Conservation (phyloP, 257 asterid species). For the Nyctanthes arbortristis region DNA sequence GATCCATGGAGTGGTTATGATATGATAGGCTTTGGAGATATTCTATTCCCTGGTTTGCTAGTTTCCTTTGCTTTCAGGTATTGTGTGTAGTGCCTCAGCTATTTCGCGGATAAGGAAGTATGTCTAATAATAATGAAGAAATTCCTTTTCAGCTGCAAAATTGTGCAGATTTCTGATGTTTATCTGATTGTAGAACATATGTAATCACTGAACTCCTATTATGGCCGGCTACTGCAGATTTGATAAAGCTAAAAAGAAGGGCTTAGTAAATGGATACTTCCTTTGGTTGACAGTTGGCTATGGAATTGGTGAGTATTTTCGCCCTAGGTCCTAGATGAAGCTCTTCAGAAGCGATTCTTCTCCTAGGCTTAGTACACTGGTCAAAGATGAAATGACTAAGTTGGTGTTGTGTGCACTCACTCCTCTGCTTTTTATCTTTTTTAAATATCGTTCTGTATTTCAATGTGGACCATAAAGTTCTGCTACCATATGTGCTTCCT, state of each 20-base stretch:
- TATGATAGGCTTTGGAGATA: conserved; percentile 99
- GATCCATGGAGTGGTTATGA: conserved; percentile 95
- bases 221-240: conserved; percentile 53
- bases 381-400: not conserved
- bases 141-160: not conserved
- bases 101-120: not conserved
- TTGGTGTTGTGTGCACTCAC: too few species aligned
- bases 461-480: too few species aligned
- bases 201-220: conserved; percentile 6
- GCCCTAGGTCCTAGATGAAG: too few species aligned
- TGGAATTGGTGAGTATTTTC: conserved; percentile 68
- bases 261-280: conserved; percentile 74
- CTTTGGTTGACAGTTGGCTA: conserved; percentile 85
- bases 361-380: too few species aligned
- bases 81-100: not conserved
- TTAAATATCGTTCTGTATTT: too few species aligned
- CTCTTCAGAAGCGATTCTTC: too few species aligned
- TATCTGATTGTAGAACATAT: not conserved
- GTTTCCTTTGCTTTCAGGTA: conserved; percentile 86
- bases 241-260: conserved; percentile 78
- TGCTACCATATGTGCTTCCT: too few species aligned
- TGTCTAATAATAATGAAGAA: not conserved
- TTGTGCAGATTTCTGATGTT: not conserved
- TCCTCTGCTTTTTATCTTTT: too few species aligned
- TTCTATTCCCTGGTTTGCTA: conserved; percentile 91